phyloP scores from a whole-genome alignment of 768 basidiomycete genomes.

The Pisolithus albus region DNA sequence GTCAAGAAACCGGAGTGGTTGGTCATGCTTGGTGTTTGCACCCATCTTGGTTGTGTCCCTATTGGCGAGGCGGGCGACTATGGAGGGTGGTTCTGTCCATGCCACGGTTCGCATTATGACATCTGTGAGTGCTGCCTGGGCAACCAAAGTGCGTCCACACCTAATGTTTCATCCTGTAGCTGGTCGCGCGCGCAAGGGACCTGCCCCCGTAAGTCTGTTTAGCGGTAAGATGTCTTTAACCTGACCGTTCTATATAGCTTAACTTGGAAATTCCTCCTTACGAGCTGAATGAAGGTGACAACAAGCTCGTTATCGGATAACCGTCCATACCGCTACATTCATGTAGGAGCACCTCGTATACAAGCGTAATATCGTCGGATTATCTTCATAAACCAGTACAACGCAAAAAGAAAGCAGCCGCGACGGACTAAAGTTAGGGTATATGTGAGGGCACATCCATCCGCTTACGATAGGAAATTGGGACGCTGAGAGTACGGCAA shows the following conservation, averaged over 20 bases:
- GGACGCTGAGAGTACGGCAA: slow-evolving; percentile 4
- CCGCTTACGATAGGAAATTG: not conserved
- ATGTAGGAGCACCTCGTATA: slow-evolving; percentile 15
- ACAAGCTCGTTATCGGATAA: slow-evolving; percentile 83
- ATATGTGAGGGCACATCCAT: not conserved
- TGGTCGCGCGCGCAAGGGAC: slow-evolving; percentile 92
- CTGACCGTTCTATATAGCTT: slow-evolving; percentile 40
- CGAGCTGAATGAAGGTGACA: slow-evolving; percentile 81
- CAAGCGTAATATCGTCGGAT: slow-evolving; percentile 21
- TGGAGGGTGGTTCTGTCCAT: slow-evolving; percentile 99
- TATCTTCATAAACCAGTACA: slow-evolving; percentile 3
- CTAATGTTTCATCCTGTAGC: slow-evolving; percentile 37
- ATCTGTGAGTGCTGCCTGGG: slow-evolving; percentile 54
- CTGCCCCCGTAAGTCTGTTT: slow-evolving; percentile 71
- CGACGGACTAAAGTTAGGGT: not conserved
- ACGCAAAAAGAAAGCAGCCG: not conserved
- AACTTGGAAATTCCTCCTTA: slow-evolving; percentile 92
- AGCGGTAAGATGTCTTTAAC: slow-evolving; percentile 1
- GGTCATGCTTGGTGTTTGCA: slow-evolving; percentile 90
- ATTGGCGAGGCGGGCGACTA: slow-evolving; percentile 96
- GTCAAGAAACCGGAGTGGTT: slow-evolving; percentile 96
- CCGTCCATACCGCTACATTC: slow-evolving; percentile 2
- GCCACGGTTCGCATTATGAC: slow-evolving; percentile 98
- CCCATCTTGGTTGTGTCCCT: slow-evolving; percentile 96
- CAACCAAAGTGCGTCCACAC: slow-evolving; percentile 4